phyloP scores from a whole-genome alignment of 441 rosid genomes.

The Pelargonium citronellum region DNA sequence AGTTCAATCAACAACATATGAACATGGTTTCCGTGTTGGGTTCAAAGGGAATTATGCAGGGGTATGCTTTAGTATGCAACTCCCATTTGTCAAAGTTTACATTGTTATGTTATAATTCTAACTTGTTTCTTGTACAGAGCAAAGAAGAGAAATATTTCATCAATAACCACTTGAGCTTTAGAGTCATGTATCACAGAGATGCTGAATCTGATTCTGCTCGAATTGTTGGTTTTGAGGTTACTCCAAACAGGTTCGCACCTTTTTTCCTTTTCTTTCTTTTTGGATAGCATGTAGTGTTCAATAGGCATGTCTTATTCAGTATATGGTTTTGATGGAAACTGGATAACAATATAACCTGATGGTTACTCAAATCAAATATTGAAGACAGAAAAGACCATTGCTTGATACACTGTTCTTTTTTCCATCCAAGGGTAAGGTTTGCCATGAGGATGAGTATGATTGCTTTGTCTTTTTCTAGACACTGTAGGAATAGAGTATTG shows the following conservation, averaged over 20 bases:
- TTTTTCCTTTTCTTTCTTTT: constrained; percentile 6
- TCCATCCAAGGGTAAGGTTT: neutral
- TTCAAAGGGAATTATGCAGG: constrained; percentile 90
- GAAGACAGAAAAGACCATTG: constrained; percentile 1
- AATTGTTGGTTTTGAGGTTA: constrained; percentile 92
- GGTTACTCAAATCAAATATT: neutral
- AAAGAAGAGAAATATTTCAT: constrained; percentile 91
- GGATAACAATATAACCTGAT: neutral
- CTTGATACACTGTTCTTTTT: neutral
- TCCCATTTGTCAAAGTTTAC: constrained; percentile 4
- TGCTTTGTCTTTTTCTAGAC: neutral
- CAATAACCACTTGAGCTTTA: constrained; percentile 86
- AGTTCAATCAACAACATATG: constrained; percentile 67
- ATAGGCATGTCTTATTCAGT: constrained; percentile 5
- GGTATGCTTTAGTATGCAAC: constrained; percentile 40
- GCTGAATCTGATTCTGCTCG: constrained; percentile 67
- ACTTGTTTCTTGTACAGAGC: constrained; percentile 49
- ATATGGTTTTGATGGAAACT: neutral
- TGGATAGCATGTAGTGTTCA: constrained; percentile 3
- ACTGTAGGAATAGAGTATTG: neutral
- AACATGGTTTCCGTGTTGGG: constrained; percentile 90
- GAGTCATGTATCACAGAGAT: constrained; percentile 86
- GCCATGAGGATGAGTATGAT: neutral
- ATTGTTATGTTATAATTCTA: constrained; percentile 13
- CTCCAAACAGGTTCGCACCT: constrained; percentile 64